A percentile compares a stretch with the other conserved stretches of the same genome.
phyloP scores from a whole-genome alignment of 2,329 filamentous ascomycete species.

The Fusarium oxysporum region DNA sequence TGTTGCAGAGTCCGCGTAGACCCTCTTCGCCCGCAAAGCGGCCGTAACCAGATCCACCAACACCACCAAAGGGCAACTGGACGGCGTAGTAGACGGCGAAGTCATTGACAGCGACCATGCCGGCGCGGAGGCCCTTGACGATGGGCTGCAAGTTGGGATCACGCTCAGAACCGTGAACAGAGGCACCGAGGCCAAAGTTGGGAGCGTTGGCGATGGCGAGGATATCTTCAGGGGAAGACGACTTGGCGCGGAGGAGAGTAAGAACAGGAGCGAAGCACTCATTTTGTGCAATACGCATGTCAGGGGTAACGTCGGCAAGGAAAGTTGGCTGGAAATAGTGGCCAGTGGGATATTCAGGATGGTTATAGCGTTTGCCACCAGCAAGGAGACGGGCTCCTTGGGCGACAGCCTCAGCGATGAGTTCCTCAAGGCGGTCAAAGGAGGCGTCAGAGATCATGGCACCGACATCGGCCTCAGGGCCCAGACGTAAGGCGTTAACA shows the following conservation, averaged over 20 bases:
- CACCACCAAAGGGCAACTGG: slow-evolving; percentile 92
- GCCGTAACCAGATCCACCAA: slow-evolving; percentile 90
- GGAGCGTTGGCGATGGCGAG: slow-evolving; percentile 86
- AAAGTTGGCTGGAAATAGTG: slow-evolving; percentile 96
- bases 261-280: slow-evolving; percentile 96
- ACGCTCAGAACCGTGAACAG: slow-evolving; percentile 80
- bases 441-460: slow-evolving; percentile 85
- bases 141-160: slow-evolving; percentile 72
- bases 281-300: slow-evolving; percentile 88
- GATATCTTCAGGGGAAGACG: slow-evolving; percentile 70
- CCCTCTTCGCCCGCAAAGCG: slow-evolving; percentile 94
- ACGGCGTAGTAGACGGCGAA: slow-evolving; percentile 95
- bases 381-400: slow-evolving; percentile 84
- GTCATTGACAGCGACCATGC: slow-evolving; percentile 96
- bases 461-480: slow-evolving; percentile 84
- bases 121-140: slow-evolving; percentile 76
- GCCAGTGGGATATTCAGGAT: slow-evolving; percentile 79
- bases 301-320: slow-evolving; percentile 85
- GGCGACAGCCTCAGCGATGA: slow-evolving; percentile 81
- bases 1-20: slow-evolving; percentile 83
- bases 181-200: slow-evolving; percentile 86
- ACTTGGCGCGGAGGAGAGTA: slow-evolving; percentile 79
- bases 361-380: slow-evolving; percentile 78
- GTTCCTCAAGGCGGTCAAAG: slow-evolving; percentile 79
- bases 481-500: slow-evolving; percentile 79